Base-by-base conservation (phyloP, 768 basidiomycete species). In the Postia placenta region DNA sequence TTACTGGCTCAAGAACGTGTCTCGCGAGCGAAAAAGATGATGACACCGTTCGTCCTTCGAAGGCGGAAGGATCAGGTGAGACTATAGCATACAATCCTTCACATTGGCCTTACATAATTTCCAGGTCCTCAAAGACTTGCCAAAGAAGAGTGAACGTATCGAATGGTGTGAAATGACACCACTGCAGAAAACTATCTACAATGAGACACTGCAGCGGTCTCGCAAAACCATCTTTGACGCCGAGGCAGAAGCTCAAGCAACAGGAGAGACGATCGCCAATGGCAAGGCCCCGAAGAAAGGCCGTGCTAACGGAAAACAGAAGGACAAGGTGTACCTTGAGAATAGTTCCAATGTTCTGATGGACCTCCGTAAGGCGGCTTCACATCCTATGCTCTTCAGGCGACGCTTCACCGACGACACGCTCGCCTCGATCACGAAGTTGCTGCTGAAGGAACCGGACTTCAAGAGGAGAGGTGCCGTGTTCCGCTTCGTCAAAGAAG, bases 41-140 rank as follows among this genome's bases (percentile, higher is more conserved):
- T 99, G 88, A 96, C 92, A 5, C 96, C 96, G 0, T 99, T 99
- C 64, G 94, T 98, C 20, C 74, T 99, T 17, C 86, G 96, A n/a
- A 80, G 96, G 50, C 80, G 94, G 58, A 99, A 99, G 68, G 92
- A 94, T 59, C 93, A 96, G 71, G 89, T 81, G 59, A 42, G 71
- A 43, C 11, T 9, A 36, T 33, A 24, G 12, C 37, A 5, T 12
- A 11, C 5, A 22, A 43, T 33, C 11, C 15, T 26, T 30, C 26
- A 22, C n/a, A 25, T 11, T 35, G 25, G 39, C 22, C n/a, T 1
- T 11, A 26, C 38, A 14, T 1, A 27, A 17, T 25, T 11, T 4
- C 20, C 53, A 92, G 86, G 95, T 99, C 5, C 75, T 98, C 40
- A 85, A 86, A 60, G 94, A 97, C 57, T 78, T 99, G 28, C 96